Conservation (phyloP, 495 filamentous ascomycete genomes). For the Glarea lozoyensis region DNA sequence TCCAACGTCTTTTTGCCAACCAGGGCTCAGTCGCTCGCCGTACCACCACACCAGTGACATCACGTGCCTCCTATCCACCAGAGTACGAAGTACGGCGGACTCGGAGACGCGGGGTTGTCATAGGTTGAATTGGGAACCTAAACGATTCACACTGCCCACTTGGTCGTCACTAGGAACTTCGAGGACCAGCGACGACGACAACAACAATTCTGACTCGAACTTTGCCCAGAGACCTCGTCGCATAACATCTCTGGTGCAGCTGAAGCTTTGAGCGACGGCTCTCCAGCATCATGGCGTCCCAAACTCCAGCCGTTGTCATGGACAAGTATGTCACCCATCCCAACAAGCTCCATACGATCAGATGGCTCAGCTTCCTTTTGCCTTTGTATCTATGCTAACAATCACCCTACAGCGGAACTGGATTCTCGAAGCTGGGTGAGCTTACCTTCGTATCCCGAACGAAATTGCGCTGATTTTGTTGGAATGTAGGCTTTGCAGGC, state of each 20-base stretch:
- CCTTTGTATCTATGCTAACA: constrained; percentile 14
- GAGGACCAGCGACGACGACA: constrained; percentile 1
- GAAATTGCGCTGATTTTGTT: constrained; percentile 19
- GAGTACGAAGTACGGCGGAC: no score
- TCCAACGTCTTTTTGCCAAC: no score
- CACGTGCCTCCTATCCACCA: no score
- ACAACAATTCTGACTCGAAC: neutral
- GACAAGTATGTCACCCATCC: constrained; percentile 76
- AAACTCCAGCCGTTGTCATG: constrained; percentile 99
- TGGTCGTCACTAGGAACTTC: constrained; percentile 15
- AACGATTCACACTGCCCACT: constrained; percentile 17
- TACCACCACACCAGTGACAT: no score
- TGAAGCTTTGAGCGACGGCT: constrained; percentile 12
- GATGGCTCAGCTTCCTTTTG: neutral
- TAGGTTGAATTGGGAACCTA: constrained; percentile 7
- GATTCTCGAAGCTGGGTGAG: constrained; percentile 94
- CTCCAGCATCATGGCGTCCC: constrained; percentile 64
- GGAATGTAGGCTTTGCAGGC: constrained; percentile 81
- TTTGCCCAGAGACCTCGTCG: constrained; percentile 13
- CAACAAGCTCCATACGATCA: constrained; percentile 4
- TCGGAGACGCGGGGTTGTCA: constrained; percentile 1
- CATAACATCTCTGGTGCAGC: constrained; percentile 12
- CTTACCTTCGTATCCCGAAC: neutral
- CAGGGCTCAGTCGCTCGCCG: no score
- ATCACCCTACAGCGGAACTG: constrained; percentile 68